phyloP scores from a whole-genome alignment of 129 eudicot genomes.

The Cynara cardunculus region DNA sequence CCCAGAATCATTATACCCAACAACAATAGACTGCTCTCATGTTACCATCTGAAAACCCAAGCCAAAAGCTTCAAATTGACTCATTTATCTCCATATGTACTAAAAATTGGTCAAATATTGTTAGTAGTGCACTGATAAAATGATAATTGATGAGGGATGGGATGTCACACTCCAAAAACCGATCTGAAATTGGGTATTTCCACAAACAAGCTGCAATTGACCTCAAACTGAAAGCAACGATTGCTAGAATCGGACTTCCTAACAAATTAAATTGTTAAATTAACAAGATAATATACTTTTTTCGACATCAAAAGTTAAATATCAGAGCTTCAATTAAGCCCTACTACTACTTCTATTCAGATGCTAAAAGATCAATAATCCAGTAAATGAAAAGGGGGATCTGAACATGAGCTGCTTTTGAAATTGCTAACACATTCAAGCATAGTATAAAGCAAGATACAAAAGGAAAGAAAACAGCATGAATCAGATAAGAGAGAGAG shows the following conservation, averaged over 20 bases:
- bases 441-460: not conserved
- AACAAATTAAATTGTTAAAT: not conserved
- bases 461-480: not conserved
- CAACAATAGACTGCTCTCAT: not conserved
- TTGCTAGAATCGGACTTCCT: not conserved
- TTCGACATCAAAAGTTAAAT: not conserved
- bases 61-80: not conserved
- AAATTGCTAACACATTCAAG: not conserved
- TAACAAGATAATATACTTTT: not conserved
- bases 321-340: not conserved
- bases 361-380: not conserved
- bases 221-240: not conserved
- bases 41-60: not conserved
- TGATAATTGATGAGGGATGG: not conserved
- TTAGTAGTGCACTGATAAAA: not conserved
- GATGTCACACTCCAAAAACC: not conserved
- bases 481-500: not conserved
- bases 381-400: not conserved
- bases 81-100: not conserved
- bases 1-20: not conserved
- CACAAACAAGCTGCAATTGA: not conserved
- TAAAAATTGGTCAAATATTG: not conserved
- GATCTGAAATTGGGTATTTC: constrained; percentile 3
- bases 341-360: not conserved
- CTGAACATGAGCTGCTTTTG: not conserved